A percentile compares a stretch with the other conserved stretches of the same genome.
Evolutionary conservation across 2,329 filamentous ascomycete species (phyloP).

Genomic region (Arthrobotrys conoides): DNA sequence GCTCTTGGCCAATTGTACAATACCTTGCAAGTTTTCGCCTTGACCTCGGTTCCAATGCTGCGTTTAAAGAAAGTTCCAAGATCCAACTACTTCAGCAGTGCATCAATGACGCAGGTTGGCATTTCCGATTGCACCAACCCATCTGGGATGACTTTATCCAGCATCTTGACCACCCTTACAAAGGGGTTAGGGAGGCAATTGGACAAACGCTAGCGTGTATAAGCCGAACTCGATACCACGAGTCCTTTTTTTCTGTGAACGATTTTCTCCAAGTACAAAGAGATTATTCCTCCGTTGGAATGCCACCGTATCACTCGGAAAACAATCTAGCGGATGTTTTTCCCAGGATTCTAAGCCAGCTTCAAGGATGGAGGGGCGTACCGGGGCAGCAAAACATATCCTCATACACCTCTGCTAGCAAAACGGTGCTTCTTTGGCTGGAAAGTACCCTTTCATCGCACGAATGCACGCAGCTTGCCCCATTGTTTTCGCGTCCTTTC

Average conservation of each 20-base stretch:
- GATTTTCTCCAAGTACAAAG: slow-evolving; percentile 84
- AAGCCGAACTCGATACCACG: slow-evolving; percentile 91
- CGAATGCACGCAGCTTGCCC: slow-evolving; percentile 89
- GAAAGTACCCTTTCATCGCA: slow-evolving; percentile 91
- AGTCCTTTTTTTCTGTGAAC: slow-evolving; percentile 86
- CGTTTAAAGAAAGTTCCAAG: slow-evolving; percentile 98
- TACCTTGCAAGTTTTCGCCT: slow-evolving; percentile 86
- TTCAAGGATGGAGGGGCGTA: slow-evolving; percentile 90
- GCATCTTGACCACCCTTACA: slow-evolving; percentile 97
- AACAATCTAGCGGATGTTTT: slow-evolving; percentile 81
- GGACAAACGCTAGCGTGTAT: slow-evolving; percentile 89
- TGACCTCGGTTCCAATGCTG: slow-evolving; percentile 94
- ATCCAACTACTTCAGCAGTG: slow-evolving; percentile 90
- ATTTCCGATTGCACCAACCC: slow-evolving; percentile 90
- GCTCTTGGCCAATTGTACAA: slow-evolving; percentile 87
- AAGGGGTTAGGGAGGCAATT: slow-evolving; percentile 94
- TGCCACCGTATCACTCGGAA: slow-evolving; percentile 83
- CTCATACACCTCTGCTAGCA: slow-evolving; percentile 93
- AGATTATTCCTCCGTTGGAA: slow-evolving; percentile 82
- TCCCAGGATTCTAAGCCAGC: slow-evolving; percentile 79
- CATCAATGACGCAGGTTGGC: slow-evolving; percentile 91
- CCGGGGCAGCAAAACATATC: slow-evolving; percentile 90
- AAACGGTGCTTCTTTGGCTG: slow-evolving; percentile 95
- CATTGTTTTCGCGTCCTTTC: slow-evolving; percentile 90
- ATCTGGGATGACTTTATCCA: slow-evolving; percentile 89